Evolutionary conservation across 192 early-diverging fungal species (phyloP), one percentile per base, ranked within the genome.

Genomic region (Helicostylum pulchrum): DNA sequence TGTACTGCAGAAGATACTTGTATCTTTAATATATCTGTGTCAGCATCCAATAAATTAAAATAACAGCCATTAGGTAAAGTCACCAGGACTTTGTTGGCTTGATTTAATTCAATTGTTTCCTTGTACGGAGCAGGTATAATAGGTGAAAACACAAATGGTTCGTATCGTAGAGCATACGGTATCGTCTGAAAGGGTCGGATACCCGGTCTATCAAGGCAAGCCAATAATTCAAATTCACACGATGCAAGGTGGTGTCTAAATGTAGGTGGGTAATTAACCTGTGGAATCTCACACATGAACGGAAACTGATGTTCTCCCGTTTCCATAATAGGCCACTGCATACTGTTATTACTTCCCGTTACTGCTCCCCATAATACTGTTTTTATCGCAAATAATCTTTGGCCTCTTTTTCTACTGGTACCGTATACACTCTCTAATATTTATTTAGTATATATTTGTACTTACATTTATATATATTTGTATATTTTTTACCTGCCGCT

Each of bases 181-280:
- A 50, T n/a, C 7, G 67, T 68, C 21, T 62, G 49, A 26, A 68
- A 68, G 10, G 67, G 60, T 26, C 58, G 58, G 9, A 52, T 31
- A 17, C 60, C 60, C 3, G 67, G 67, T 20, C 67, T 26, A 31
- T 68, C 67, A 12, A 68, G 21, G 1, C 30, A 30, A 10, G 51
- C 67, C 36, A 62, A 15, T 14, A 68, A 32, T 20, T 26, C 39
- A 34, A 62, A 62, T n/a, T 36, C 39, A 34, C 50, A 53, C 26
- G 58, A 43, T 3, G 51, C 60, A 8, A 68, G n/a, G 23, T 46
- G 46, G 20, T 69, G 59, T 17, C 46, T 17, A 48, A 70, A 68
- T 3, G 63, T 49, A 3, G 68, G 63, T 3, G 59, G 54, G 49
- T 75, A 75, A 15, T 75, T 75, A 50, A 75, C 56, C 31, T 70